Conservation (phyloP, 2,329 filamentous ascomycete genomes). For the Rhexocercosporidium sp. region DNA sequence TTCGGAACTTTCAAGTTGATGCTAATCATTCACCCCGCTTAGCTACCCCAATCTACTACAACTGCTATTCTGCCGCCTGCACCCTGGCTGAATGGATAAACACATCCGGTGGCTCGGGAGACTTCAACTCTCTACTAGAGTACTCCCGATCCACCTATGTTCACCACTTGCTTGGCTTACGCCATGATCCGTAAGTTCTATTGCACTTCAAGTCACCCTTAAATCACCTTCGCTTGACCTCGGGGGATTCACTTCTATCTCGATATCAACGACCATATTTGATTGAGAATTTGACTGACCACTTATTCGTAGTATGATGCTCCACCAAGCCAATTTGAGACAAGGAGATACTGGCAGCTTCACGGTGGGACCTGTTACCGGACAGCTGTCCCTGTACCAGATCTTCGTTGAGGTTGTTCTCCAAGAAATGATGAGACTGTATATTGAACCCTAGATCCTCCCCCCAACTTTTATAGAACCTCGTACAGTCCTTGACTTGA, state of each 20-base stretch:
- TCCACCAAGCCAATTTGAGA: conserved; percentile 66
- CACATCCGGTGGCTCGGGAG: conserved; percentile 58
- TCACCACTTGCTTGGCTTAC: conserved; percentile 58
- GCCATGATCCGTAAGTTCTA: conserved; percentile 18
- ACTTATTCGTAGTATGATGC: conserved; percentile 27
- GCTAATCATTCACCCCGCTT: too few relatives aligned
- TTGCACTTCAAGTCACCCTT: not conserved
- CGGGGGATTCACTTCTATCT: not conserved
- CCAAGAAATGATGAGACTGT: conserved; percentile 24
- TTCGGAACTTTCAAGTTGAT: too few relatives aligned
- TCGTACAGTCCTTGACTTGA: too few relatives aligned
- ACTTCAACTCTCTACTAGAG: conserved; percentile 55
- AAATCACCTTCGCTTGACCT: too few relatives aligned
- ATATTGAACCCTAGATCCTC: too few relatives aligned
- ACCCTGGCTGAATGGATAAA: conserved; percentile 63
- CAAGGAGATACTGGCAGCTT: conserved; percentile 48
- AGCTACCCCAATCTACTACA: conserved; percentile 10
- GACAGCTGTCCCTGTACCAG: conserved; percentile 29
- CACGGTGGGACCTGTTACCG: conserved; percentile 25
- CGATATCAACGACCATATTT: too few relatives aligned
- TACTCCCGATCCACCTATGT: conserved; percentile 56
- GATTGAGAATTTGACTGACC: too few relatives aligned
- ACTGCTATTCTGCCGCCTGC: conserved; percentile 58
- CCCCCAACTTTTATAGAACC: too few relatives aligned
- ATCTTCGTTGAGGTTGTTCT: conserved; percentile 34